phyloP scores from a whole-genome alignment of 257 asterid genomes.

The Agastache rugosa region DNA sequence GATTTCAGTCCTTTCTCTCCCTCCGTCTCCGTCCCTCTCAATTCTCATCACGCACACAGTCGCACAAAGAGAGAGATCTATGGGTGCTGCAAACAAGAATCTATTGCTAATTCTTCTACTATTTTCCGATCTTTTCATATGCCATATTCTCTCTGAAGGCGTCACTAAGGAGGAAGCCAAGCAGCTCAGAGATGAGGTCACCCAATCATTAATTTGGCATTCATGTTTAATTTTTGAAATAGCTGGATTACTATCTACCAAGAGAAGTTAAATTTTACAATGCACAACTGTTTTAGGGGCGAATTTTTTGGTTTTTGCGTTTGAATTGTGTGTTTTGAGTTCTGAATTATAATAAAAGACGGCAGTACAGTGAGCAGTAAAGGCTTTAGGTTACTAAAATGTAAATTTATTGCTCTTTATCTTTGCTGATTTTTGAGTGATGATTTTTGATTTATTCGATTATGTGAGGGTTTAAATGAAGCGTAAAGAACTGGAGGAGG shows the following conservation, averaged over 20 bases:
- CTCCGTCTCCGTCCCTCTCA: conserved; percentile 2
- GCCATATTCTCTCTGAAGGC: conserved; percentile 62
- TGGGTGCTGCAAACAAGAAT: conserved; percentile 60
- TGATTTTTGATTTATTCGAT: conserved; percentile 26
- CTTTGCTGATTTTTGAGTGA: conserved; percentile 14
- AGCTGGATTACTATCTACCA: conserved; percentile 6
- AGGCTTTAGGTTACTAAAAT: neutral
- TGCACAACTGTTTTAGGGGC: neutral
- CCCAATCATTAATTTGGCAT: neutral
- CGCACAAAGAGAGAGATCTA: conserved; percentile 49
- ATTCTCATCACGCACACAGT: neutral
- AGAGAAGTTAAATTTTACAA: neutral
- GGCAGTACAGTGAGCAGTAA: conserved; percentile 3
- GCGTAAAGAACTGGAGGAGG: conserved; percentile 4
- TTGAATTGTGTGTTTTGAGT: conserved; percentile 16
- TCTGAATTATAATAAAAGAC: neutral
- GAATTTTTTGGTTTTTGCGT: conserved; percentile 16
- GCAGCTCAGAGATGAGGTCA: conserved; percentile 91
- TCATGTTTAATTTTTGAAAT: conserved; percentile 26
- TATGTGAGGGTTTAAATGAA: conserved; percentile 13
- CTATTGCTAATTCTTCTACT: conserved; percentile 53
- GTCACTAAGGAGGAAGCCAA: conserved; percentile 79
- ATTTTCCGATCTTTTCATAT: conserved; percentile 46
- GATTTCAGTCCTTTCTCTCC: neutral
- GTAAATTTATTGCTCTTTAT: neutral